These are phyloP conservation scores for Leptographium galeiforme DNA, from an alignment of 2,329 filamentous ascomycete species.

Conservation along the genomic window DNA sequence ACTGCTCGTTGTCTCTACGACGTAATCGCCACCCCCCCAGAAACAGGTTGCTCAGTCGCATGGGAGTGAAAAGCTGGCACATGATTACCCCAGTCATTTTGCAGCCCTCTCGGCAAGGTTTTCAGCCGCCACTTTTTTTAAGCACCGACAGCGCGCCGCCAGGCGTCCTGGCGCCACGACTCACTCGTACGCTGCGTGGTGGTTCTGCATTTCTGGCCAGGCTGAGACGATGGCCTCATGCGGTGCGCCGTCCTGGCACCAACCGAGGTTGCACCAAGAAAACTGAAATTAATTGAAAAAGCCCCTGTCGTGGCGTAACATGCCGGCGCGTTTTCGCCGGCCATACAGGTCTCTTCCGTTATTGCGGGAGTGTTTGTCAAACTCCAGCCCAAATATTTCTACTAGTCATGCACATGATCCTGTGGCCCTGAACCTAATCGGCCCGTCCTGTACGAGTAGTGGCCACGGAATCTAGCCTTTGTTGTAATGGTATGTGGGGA, in stretches of 20 bases:
- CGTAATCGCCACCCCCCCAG: too few species aligned
- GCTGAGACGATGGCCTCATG: not conserved
- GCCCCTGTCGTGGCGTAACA: not conserved
- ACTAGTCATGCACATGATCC: not conserved
- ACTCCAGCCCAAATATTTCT: not conserved
- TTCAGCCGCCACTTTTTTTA: too few species aligned
- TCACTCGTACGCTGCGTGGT: not conserved
- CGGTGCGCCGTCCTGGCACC: not conserved
- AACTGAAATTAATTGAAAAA: not conserved
- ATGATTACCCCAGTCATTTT: too few species aligned
- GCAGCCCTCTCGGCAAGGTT: too few species aligned
- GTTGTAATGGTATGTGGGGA: not conserved
- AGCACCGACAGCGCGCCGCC: not conserved
- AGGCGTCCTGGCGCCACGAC: not conserved
- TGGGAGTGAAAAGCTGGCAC: too few species aligned
- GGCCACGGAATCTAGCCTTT: not conserved
- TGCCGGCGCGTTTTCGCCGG: not conserved
- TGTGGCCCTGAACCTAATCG: not conserved
- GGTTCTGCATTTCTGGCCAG: not conserved
- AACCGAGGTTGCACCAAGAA: not conserved
- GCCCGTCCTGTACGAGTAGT: slow-evolving; percentile 2
- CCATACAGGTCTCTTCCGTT: not conserved
- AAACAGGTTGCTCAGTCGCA: too few species aligned
- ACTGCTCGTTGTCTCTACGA: too few species aligned
- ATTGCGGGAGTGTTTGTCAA: not conserved